phyloP scores from a whole-genome alignment of 495 filamentous ascomycete species.

The Glutinoglossum americanum region DNA sequence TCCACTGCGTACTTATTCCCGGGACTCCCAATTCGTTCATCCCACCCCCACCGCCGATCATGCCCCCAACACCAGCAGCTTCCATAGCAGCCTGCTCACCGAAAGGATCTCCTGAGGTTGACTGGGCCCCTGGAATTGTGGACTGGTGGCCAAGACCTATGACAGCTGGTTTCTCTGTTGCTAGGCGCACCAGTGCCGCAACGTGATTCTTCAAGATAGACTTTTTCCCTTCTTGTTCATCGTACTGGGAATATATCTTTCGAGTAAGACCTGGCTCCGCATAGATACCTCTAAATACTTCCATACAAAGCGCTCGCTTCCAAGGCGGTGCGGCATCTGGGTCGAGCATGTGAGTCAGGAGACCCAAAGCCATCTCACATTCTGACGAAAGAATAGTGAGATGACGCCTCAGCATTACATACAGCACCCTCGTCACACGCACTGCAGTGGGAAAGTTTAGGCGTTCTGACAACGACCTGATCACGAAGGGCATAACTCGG shows the following conservation, averaged over 20 bases:
- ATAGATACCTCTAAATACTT: slow-evolving; percentile 69
- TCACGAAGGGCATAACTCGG: slow-evolving; percentile 65
- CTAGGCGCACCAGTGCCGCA: slow-evolving; percentile 63
- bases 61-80: slow-evolving; percentile 66
- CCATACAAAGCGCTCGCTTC: slow-evolving; percentile 80
- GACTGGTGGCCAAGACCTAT: slow-evolving; percentile 81
- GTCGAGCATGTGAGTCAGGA: slow-evolving; percentile 78
- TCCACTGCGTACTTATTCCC: slow-evolving; percentile 81
- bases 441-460: slow-evolving; percentile 66
- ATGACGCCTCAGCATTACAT: slow-evolving; percentile 55
- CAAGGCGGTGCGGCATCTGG: slow-evolving; percentile 55
- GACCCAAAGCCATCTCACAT: slow-evolving; percentile 62
- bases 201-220: slow-evolving; percentile 62
- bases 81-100: slow-evolving; percentile 74
- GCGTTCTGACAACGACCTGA: slow-evolving; percentile 54
- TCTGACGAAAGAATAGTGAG: slow-evolving; percentile 52
- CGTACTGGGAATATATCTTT: slow-evolving; percentile 61
- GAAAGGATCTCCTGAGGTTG: slow-evolving; percentile 21
- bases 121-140: slow-evolving; percentile 37
- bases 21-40: slow-evolving; percentile 36
- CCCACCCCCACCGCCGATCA: slow-evolving; percentile 57
- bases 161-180: slow-evolving; percentile 67
- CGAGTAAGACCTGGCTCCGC: slow-evolving; percentile 55
- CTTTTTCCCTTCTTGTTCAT: slow-evolving; percentile 49
- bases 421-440: slow-evolving; percentile 59